Base-by-base conservation (phyloP, 2,329 filamentous ascomycete species). In the Remersonia thermophila region DNA sequence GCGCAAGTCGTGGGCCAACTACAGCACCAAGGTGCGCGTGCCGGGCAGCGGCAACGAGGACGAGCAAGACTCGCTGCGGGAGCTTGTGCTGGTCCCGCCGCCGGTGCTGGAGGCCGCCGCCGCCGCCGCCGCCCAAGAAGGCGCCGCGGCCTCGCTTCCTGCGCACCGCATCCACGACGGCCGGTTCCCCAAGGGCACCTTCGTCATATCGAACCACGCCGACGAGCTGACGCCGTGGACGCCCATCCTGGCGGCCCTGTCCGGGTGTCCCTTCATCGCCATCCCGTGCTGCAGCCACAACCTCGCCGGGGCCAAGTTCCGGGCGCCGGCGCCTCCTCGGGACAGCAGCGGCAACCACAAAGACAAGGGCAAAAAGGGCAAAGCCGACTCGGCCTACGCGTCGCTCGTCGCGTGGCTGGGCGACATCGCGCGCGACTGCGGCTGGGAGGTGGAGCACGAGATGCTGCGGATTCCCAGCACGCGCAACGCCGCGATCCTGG, bases 171-270 rank as follows among this genome's bases (percentile, higher is more conserved):
- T 66, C 12, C 67, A 75, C 49, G 56, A 66, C 43, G 91, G 89
- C 26, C 51, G 66, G 8, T 94, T 96, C 51, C 67, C 74, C 0
- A 55, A 58, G 12, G 75, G 76, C 18, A 93, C 85, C 0, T 98
- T 98, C 57, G 85, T 98, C 50, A 81, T 98, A 44, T 93, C 86
- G 33, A 98, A 98, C 53, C 91, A 98, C 56, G 89, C 89, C 9
- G 91, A 98, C 54, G 87, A 98, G 60, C 70, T 98, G 11, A 98
- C 91, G 0, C 76, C 84, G 1, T 98, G 91, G 91, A 96, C 91
- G 0, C 91, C 91, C 0, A 70, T 96, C 13, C 72, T 98, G 28
- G 87, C 84, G 1, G 73, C 75, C 6, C 62, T 85, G 2, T 86
- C 80, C 0, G 61, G 72, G 2, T 81, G 80, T 9, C 81, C 86